These are phyloP conservation scores for Pseudoscleropodium purum DNA, from an alignment of 225 moss, liverwort and hornwort genomes.

Conservation along the genomic window DNA sequence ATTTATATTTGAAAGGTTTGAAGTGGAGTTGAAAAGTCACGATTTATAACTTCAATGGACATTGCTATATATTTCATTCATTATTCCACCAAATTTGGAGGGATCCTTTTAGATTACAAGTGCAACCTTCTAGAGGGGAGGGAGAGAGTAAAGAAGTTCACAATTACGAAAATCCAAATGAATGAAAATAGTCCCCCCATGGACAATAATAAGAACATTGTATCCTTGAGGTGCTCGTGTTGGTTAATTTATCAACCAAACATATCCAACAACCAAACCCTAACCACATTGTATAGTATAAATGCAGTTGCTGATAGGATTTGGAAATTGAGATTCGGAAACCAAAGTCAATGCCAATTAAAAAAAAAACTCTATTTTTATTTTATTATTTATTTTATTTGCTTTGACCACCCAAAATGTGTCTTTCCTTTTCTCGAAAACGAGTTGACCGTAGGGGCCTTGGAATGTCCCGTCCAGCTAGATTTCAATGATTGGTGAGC, in stretches of 20 bases:
- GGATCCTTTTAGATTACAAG: rapidly evolving
- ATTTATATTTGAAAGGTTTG: background rate
- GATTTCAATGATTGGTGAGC: background rate
- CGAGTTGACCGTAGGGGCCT: background rate
- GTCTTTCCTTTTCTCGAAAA: too few relatives aligned
- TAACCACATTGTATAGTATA: too few relatives aligned
- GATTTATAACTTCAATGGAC: background rate
- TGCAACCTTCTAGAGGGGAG: background rate
- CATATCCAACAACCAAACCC: background rate
- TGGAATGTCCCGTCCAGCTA: rapidly evolving
- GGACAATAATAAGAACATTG: background rate
- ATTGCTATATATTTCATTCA: rapidly evolving
- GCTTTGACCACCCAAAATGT: background rate
- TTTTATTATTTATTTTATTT: background rate
- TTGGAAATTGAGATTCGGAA: background rate
- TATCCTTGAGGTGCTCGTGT: rapidly evolving
- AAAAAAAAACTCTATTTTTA: too few relatives aligned
- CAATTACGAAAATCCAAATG: background rate
- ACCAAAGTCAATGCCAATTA: background rate
- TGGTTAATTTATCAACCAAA: too few relatives aligned
- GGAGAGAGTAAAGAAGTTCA: rapidly evolving
- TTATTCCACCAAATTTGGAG: background rate
- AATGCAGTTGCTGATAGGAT: background rate
- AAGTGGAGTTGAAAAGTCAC: background rate
- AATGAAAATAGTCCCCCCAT: rapidly evolving